These are phyloP conservation scores for Melanopsichium pennsylvanicum DNA, from an alignment of 1,284 basidiomycete species.

Conservation along the genomic window DNA sequence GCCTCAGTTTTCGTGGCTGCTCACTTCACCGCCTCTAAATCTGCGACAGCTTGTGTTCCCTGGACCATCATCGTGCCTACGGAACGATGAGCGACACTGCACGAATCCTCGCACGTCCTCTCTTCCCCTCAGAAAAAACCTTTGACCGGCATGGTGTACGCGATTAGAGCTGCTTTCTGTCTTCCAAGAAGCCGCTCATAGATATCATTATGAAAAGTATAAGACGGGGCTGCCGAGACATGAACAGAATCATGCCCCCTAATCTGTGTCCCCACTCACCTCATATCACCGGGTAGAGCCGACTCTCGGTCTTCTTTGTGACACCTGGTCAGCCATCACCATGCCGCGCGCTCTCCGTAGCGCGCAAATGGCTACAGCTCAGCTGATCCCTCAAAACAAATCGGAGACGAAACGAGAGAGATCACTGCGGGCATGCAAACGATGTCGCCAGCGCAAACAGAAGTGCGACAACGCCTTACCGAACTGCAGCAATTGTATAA, in stretches of 20 bases:
- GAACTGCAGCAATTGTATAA: constrained; percentile 39
- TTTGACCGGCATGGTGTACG: no score
- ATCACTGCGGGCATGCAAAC: constrained; percentile 36
- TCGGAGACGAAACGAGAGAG: constrained; percentile 18
- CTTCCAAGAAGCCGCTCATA: no score
- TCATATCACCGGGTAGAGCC: not conserved
- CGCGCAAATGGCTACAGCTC: not conserved
- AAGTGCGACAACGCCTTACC: constrained; percentile 41
- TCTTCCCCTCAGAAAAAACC: no score
- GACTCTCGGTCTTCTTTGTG: not conserved
- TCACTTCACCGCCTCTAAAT: no score
- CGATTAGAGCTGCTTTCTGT: no score
- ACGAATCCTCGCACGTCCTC: no score
- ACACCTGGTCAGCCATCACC: not conserved
- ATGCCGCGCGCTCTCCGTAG: constrained; percentile 6
- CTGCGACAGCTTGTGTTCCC: no score
- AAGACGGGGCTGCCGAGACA: constrained; percentile 4
- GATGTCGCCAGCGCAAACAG: constrained; percentile 43
- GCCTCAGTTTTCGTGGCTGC: no score
- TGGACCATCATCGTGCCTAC: no score
- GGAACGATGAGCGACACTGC: no score
- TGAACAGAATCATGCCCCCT: not conserved
- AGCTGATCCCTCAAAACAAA: not conserved
- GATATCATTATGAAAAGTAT: no score
- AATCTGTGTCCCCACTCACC: not conserved